These are phyloP conservation scores for Solanum chiquidenum DNA, from an alignment of 257 asterid genomes.

Conservation along the genomic window DNA sequence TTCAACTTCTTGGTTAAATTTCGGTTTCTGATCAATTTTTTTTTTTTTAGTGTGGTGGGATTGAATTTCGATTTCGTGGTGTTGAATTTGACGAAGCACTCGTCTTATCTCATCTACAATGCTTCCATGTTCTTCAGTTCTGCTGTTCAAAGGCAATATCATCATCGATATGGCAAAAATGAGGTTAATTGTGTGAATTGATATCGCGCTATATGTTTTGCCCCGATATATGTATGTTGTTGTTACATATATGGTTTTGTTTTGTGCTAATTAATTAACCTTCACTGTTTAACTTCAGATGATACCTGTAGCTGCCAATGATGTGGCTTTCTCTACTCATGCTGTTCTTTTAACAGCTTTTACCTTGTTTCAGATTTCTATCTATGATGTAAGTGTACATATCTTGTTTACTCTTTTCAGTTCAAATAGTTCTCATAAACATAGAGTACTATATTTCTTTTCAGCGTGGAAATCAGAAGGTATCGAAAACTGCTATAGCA, in stretches of 20 bases:
- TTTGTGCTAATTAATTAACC: background rate
- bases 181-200: constrained; percentile 39
- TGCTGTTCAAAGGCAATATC: constrained; percentile 68
- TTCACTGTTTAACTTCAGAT: constrained; percentile 30
- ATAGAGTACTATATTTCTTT: background rate
- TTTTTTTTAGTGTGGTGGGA: constrained; percentile 52
- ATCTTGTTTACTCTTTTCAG: background rate
- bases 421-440: background rate
- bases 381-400: constrained; percentile 47
- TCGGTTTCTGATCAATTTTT: background rate
- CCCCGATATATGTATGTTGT: background rate
- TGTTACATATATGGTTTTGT: background rate
- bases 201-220: background rate
- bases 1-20: background rate
- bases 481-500: constrained; percentile 39
- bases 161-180: constrained; percentile 41
- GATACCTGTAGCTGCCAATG: constrained; percentile 97
- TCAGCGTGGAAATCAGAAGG: constrained; percentile 84
- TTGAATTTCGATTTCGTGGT: constrained; percentile 79
- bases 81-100: constrained; percentile 83
- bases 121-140: constrained; percentile 81
- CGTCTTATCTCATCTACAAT: constrained; percentile 83
- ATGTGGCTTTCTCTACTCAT: constrained; percentile 88
- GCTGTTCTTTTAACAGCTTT: constrained; percentile 71
- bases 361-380: constrained; percentile 64